Base-by-base conservation (phyloP, 1,284 basidiomycete genomes). In the Athelia psychrophila region DNA sequence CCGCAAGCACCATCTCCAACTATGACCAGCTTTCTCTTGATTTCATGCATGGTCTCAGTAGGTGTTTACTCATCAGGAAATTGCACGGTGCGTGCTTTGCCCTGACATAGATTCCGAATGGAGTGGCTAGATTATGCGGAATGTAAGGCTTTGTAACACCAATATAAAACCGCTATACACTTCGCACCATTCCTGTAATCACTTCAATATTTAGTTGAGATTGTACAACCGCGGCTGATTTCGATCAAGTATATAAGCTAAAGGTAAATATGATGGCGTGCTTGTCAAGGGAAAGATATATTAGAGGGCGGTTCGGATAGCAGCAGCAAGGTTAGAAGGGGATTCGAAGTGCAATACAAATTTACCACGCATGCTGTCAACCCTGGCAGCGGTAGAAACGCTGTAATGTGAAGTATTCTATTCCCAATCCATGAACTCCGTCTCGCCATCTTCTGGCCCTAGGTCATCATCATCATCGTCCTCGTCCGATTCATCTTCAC, bases 401-500 rank as follows among this genome's bases (percentile, higher is more conserved):
- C 6, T 42, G 9, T 42, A 5, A 30, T 42, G n/a, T 5, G 16
- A n/a, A 42, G 16, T 9, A 6, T 42, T n/a, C 33, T n/a, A n/a
- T n/a, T 22, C 38, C 8, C n/a, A 42, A 6, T 42, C 38, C 16
- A 18, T 22, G 38, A 16, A 5, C 38, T 22, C 38, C 9, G n/a
- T 16, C 38, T 42, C 8, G 38, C 38, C 38, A n/a, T 42, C 38
- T 16, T 42, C 38, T 16, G 38, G 38, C 38, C 38, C 38, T 8
- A n/a, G n/a, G 38, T 42, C 38, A 9, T 42, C 38, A 18, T 42
- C 38, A 6, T 42, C 38, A n/a, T 16, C 38, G 9, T 57, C 57
- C 6, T 51, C 48, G 15, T 48, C 46, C 15, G 36, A 38, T 5
- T 49, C 48, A n/a, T 49, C 50, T 25, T 49, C 52, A 2, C 50